Evolutionary conservation across 2,329 filamentous ascomycete genomes (phyloP), one percentile per base, ranked within the genome.

Genomic region (Neonectria ditissima): DNA sequence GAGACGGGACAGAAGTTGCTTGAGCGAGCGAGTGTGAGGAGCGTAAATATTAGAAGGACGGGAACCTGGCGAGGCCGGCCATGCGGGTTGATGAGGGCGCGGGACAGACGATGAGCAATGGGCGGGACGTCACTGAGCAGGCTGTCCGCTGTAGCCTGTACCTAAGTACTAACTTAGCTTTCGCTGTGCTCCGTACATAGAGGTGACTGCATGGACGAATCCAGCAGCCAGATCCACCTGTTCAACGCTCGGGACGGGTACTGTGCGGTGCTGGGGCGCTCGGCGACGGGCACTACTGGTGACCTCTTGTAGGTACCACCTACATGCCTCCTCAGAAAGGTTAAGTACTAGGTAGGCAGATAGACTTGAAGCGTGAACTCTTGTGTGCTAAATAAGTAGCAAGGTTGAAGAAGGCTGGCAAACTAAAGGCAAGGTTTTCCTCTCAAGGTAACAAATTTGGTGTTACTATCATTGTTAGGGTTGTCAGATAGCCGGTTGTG

Each of bases 241-340:
- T 37, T 39, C 22, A 9, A 37, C 18, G 48, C 28, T 43, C 41
- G 22, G 45, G 47, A 62, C 59, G 39, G 59, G 59, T 61, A 52
- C 59, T 43, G 39, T 62, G 59, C 59, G 53, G 59, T 41, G 39
- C 45, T 62, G 53, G 6, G 6, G 30, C 14, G 37, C 30, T 47
- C 28, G n/a, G 16, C 47, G 50, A 37, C 22, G 30, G 39, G 22
- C 53, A 54, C 59, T 53, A 57, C 47, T 34, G 37, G 30, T 30
- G 53, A 37, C 39, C 22, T 54, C 9, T 57, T 26, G 59, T 24
- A 30, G 43, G 45, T 48, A 50, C 47, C 9, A 20, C 18, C n/a
- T 4, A n/a, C n/a, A n/a, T n/a, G n/a, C n/a, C n/a, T n/a, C n/a
- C n/a, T n/a, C n/a, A n/a, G n/a, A n/a, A n/a, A n/a, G n/a, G n/a